Evolutionary conservation across 306 rosid species (phyloP), one percentile per base, ranked within the genome.

Genomic region (Lathyrus aphaca): DNA sequence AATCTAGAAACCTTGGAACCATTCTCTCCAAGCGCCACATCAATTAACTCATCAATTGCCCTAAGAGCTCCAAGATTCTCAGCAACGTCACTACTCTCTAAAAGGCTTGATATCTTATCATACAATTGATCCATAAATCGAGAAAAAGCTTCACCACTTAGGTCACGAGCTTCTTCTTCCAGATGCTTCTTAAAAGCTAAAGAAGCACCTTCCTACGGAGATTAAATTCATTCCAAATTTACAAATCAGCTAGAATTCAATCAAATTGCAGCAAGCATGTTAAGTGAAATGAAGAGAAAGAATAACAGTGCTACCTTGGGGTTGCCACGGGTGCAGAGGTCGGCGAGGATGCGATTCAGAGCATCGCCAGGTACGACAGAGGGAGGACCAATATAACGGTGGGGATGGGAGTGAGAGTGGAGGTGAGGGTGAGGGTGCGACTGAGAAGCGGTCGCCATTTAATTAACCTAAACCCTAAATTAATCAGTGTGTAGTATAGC

Each of bases 101-200:
- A 56, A 19, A 88, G 97, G 68, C 54, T 25, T 6, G 97, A 88
- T 62, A 94, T 88, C 55, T 97, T 80, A 58, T 89, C 99, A 66
- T 91, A 94, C 82, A 94, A 74, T 72, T 88, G 99, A 81, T 94
- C 97, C 97, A 90, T 94, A 69, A 88, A 94, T 37, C 96, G 95
- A 3, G 95, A 82, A 83, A 94, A 94, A 4, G 92, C 89, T 78
- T 94, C 99, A 9, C 97, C 99, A 3, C 86, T 85, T 39, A 88
- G 93, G 81, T 94, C 99, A 37, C 97, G 95, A 67, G 96, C 96
- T 83, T 86, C 95, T 83, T 91, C 99, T 80, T 94, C 97, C 5
- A 91, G 71, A 70, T 90, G 97, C 71, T 88, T 94, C 84, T 82
- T 94, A 38, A 94, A 75, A 37, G 96, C 92, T 14, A 86, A 77